These are phyloP conservation scores for Calonectria henricotiae DNA, from an alignment of 2,329 filamentous ascomycete species.

Conservation along the genomic window DNA sequence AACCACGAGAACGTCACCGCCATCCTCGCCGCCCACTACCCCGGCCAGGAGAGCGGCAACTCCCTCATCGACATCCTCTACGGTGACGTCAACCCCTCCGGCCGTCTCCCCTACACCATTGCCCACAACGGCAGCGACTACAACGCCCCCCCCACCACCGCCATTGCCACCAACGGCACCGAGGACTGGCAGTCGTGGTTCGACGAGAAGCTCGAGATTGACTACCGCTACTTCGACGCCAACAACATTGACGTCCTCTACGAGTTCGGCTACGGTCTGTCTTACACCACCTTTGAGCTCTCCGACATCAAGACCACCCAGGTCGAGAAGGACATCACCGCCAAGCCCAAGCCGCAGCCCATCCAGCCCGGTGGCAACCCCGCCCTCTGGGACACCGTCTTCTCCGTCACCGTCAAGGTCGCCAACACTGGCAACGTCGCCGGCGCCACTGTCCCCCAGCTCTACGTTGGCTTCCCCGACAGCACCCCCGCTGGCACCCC, in stretches of 20 bases:
- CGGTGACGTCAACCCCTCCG: conserved; percentile 78
- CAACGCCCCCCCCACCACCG: conserved; percentile 61
- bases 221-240: conserved; percentile 78
- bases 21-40: conserved; percentile 79
- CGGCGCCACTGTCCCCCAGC: conserved; percentile 69
- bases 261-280: conserved; percentile 80
- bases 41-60: conserved; percentile 80
- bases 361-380: conserved; percentile 70
- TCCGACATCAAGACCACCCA: conserved; percentile 54
- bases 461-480: conserved; percentile 68
- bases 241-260: conserved; percentile 73
- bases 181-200: conserved; percentile 68
- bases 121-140: conserved; percentile 70
- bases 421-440: conserved; percentile 67
- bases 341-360: conserved; percentile 50
- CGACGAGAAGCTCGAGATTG: conserved; percentile 77
- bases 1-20: conserved; percentile 78
- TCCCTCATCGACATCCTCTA: conserved; percentile 79
- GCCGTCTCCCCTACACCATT: conserved; percentile 82
- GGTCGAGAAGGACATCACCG: conserved; percentile 47
- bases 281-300: conserved; percentile 76
- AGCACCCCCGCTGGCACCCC: conserved; percentile 64
- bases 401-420: conserved; percentile 64
- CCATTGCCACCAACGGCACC: conserved; percentile 57
- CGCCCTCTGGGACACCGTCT: conserved; percentile 70